A percentile compares a stretch with the other conserved stretches of the same genome.
These are phyloP conservation scores for Phytophthora constricta DNA, from an alignment of 352 stramenopile genomes.

Conservation along the genomic window DNA sequence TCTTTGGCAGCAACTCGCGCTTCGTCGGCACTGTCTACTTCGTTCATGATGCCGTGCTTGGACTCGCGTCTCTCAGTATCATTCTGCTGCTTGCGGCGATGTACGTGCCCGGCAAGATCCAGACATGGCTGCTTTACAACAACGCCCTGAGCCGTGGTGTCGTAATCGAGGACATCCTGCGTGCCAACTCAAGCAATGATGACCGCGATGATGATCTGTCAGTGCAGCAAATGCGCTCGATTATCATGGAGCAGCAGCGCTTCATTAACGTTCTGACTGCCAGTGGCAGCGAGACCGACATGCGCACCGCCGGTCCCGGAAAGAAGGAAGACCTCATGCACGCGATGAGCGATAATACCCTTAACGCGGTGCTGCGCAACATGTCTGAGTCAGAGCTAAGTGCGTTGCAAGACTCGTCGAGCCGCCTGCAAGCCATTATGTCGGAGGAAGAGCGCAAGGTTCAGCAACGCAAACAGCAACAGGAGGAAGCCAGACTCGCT, in stretches of 20 bases:
- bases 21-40: constrained; percentile 94
- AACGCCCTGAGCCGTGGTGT: constrained; percentile 96
- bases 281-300: constrained; percentile 65
- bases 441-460: constrained; percentile 53
- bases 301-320: constrained; percentile 26
- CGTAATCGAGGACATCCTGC: constrained; percentile 97
- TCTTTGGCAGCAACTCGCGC: constrained; percentile 89
- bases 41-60: constrained; percentile 94
- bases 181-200: constrained; percentile 69
- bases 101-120: constrained; percentile 91
- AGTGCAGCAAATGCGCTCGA: constrained; percentile 76
- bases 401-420: constrained; percentile 68
- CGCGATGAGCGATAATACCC: constrained; percentile 73
- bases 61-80: constrained; percentile 92
- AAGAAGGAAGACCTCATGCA: constrained; percentile 66
- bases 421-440: constrained; percentile 68
- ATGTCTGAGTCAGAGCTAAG: constrained; percentile 76
- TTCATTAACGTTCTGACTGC: constrained; percentile 71
- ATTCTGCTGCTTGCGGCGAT: constrained; percentile 93
- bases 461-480: constrained; percentile 36
- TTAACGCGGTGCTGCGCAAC: constrained; percentile 64
- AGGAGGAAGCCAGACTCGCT: constrained; percentile 34
- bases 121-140: constrained; percentile 98
- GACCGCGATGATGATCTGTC: constrained; percentile 77
- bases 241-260: constrained; percentile 82